A percentile compares a stretch with the other conserved stretches of the same genome.
Evolutionary conservation across 2,329 filamentous ascomycete genomes (phyloP).

Genomic region (Fusarium tuaranense): DNA sequence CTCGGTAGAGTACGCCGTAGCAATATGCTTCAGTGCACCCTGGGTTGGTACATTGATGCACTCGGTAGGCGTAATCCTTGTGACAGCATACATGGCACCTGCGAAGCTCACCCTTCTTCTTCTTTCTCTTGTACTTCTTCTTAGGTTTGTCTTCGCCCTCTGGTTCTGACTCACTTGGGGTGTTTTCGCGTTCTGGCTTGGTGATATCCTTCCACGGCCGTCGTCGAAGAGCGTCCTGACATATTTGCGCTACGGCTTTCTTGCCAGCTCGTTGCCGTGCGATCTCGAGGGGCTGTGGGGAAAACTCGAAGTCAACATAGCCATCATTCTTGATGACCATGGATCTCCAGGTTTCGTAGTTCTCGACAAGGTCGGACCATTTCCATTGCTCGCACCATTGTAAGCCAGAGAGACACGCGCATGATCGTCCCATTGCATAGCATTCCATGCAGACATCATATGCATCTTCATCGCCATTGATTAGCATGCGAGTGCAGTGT

Average conservation of each 20-base stretch:
- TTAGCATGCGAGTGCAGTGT: slow-evolving; percentile 76
- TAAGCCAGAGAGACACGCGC: slow-evolving; percentile 85
- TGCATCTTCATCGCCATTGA: slow-evolving; percentile 79
- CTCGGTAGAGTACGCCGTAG: slow-evolving; percentile 91
- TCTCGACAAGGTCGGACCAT: slow-evolving; percentile 81
- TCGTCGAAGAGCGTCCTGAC: slow-evolving; percentile 84
- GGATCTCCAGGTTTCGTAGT: slow-evolving; percentile 85
- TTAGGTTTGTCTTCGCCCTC: slow-evolving; percentile 74
- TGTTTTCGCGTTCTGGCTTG: slow-evolving; percentile 65
- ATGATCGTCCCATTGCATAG: slow-evolving; percentile 96
- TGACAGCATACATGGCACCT: slow-evolving; percentile 87
- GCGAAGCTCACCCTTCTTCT: slow-evolving; percentile 66
- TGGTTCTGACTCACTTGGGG: slow-evolving; percentile 62
- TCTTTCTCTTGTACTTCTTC: slow-evolving; percentile 67
- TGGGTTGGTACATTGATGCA: slow-evolving; percentile 79
- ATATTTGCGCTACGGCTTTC: slow-evolving; percentile 91
- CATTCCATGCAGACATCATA: slow-evolving; percentile 99
- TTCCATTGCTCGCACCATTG: slow-evolving; percentile 94
- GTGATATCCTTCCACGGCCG: slow-evolving; percentile 87
- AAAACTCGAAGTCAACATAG: slow-evolving; percentile 72
- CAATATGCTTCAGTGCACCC: slow-evolving; percentile 85
- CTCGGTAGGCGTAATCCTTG: slow-evolving; percentile 84
- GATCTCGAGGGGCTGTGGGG: slow-evolving; percentile 77
- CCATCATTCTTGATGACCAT: slow-evolving; percentile 81
- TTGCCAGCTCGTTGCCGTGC: slow-evolving; percentile 75